Conservation (phyloP, 305 asterid species). For the Fraxinus greggii region DNA sequence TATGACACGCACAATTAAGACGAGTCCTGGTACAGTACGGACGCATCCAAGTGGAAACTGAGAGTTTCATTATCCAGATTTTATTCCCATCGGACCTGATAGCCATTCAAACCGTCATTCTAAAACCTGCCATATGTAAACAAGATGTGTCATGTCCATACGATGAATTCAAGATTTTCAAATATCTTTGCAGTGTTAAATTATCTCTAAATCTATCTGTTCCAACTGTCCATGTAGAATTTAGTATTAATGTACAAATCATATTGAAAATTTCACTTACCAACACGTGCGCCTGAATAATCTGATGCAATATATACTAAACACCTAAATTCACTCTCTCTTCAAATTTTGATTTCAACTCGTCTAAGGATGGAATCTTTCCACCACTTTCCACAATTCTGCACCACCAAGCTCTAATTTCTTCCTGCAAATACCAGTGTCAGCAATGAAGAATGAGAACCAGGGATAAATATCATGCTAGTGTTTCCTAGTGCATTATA, state of each 20-base stretch:
- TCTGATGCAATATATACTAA: not conserved
- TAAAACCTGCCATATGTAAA: too few relatives aligned
- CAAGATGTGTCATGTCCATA: too few relatives aligned
- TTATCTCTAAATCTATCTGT: too few relatives aligned
- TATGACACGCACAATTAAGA: not conserved
- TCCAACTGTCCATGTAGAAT: too few relatives aligned
- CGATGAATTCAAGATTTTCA: too few relatives aligned
- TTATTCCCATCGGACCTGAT: too few relatives aligned
- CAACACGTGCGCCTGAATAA: not conserved
- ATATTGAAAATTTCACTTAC: too few relatives aligned
- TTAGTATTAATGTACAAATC: too few relatives aligned
- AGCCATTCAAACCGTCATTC: too few relatives aligned
- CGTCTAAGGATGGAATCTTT: conserved; percentile 51
- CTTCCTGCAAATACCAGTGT: conserved; percentile 46
- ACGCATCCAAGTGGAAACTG: too few relatives aligned
- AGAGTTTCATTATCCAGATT: too few relatives aligned
- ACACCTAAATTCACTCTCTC: conserved; percentile 23
- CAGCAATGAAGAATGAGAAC: not conserved
- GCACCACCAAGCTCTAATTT: conserved; percentile 76
- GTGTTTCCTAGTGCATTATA: not conserved
- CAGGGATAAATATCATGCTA: not conserved
- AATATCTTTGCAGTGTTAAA: too few relatives aligned
- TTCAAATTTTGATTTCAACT: conserved; percentile 49
- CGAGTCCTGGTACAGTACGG: not conserved
- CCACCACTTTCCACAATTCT: conserved; percentile 49